Conservation (phyloP, 495 filamentous ascomycete genomes). For the Penicillium cinerascens region DNA sequence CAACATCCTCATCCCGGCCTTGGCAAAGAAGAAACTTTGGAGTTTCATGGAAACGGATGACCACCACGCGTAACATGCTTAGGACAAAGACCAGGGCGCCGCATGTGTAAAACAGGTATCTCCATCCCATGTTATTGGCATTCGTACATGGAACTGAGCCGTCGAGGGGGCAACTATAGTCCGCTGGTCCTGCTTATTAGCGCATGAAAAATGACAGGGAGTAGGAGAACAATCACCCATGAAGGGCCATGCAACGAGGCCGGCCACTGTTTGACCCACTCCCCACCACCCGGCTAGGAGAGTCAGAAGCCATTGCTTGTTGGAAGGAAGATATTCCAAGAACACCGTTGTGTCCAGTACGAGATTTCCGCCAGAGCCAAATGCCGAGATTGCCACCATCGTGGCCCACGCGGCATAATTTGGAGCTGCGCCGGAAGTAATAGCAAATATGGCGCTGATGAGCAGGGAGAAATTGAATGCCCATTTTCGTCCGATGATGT, state of each 20-base stretch:
- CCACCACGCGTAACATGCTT: constrained; percentile 16
- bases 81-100: constrained; percentile 15
- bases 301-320: constrained; percentile 22
- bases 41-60: constrained; percentile 19
- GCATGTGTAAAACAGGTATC: constrained; percentile 17
- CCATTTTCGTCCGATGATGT: constrained; percentile 40
- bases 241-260: constrained; percentile 16
- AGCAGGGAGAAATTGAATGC: constrained; percentile 41
- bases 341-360: constrained; percentile 19
- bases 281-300: constrained; percentile 22
- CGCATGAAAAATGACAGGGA: not conserved
- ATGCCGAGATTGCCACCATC: constrained; percentile 15
- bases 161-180: constrained; percentile 15
- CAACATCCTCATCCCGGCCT: constrained; percentile 12
- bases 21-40: constrained; percentile 20
- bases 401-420: constrained; percentile 11
- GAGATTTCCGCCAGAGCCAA: constrained; percentile 19
- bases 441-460: constrained; percentile 29
- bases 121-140: constrained; percentile 20
- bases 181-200: constrained; percentile 5
- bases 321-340: constrained; percentile 15
- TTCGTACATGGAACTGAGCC: constrained; percentile 14
- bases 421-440: constrained; percentile 14
- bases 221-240: constrained; percentile 7
- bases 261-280: constrained; percentile 16